Evolutionary conservation across 345 rosid species (phyloP).

Genomic region (Populus ilicifolia): DNA sequence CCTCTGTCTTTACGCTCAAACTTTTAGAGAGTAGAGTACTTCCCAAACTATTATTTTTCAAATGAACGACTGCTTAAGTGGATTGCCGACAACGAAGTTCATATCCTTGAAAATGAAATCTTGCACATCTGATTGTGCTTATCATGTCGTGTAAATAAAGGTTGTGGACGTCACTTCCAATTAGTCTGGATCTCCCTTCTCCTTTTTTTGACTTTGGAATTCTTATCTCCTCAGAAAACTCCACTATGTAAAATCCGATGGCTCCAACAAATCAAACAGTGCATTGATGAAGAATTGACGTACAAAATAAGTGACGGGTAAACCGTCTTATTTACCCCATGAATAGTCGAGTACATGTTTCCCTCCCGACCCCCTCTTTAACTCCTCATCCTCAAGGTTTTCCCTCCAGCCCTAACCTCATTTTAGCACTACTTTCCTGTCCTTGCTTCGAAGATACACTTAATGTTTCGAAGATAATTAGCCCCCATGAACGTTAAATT

Average conservation of each 20-base stretch:
- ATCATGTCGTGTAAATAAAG: neutral
- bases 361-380: neutral
- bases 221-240: neutral
- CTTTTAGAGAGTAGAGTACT: no score
- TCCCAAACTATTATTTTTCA: no score
- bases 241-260: neutral
- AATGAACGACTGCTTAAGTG: neutral
- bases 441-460: neutral
- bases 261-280: neutral
- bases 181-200: neutral
- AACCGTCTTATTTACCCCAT: neutral
- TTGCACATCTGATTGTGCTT: neutral
- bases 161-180: neutral
- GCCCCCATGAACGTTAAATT: neutral
- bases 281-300: neutral
- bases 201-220: neutral
- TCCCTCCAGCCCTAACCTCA: neutral
- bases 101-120: neutral
- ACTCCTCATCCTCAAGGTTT: neutral
- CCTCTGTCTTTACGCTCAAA: no score
- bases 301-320: neutral
- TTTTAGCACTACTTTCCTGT: neutral
- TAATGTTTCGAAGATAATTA: neutral
- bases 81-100: neutral
- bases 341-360: neutral